phyloP scores from a whole-genome alignment of 495 filamentous ascomycete genomes.

The Chaetomium fimeti region DNA sequence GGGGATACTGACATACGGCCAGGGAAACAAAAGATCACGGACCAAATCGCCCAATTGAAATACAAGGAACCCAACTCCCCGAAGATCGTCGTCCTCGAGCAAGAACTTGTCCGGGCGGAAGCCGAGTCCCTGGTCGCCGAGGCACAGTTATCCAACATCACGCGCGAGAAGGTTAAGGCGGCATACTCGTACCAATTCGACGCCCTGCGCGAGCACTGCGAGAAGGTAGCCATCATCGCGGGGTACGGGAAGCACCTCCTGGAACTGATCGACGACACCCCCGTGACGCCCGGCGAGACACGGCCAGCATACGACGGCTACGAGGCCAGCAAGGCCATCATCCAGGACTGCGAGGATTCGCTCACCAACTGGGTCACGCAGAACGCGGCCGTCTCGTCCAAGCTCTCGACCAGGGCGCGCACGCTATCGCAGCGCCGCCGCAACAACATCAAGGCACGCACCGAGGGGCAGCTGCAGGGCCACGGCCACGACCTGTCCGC shows the following conservation, averaged over 20 bases:
- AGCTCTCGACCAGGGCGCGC: conserved; percentile 78
- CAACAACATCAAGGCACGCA: conserved; percentile 62
- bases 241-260: conserved; percentile 96
- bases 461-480: conserved; percentile 45
- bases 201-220: conserved; percentile 93
- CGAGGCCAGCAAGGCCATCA: conserved; percentile 97
- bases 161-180: conserved; percentile 97
- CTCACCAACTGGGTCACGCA: conserved; percentile 94
- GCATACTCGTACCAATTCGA: conserved; percentile 99
- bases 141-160: conserved; percentile 97
- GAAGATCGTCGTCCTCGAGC: conserved; percentile 94
- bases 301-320: conserved; percentile 96
- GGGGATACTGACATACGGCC: conserved; percentile 17
- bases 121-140: conserved; percentile 97
- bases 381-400: conserved; percentile 81
- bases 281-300: conserved; percentile 95
- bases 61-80: conserved; percentile 99
- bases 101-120: conserved; percentile 97
- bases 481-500: conserved; percentile 62
- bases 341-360: conserved; percentile 97
- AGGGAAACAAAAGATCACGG: conserved; percentile 99
- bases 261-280: conserved; percentile 92
- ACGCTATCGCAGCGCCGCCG: conserved; percentile 82
- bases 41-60: conserved; percentile 97
- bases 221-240: conserved; percentile 97